Evolutionary conservation across 2,329 filamentous ascomycete genomes (phyloP), one percentile per base, ranked within the genome.

Genomic region (Emmonsia crescens): DNA sequence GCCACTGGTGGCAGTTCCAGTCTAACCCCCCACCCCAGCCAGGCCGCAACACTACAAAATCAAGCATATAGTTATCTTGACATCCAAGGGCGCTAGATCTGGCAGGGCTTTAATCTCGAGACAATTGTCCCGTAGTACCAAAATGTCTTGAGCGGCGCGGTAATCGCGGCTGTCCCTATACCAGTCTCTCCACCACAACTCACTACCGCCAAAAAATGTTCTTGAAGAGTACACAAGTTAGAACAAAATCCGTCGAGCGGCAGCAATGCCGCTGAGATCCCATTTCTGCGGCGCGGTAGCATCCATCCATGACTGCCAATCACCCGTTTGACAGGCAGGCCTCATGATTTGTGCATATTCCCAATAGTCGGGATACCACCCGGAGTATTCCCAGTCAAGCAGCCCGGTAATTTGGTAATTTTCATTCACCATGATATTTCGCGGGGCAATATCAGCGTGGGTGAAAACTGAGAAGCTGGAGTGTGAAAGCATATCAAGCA

Each of bases 301-400:
- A 27, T 69, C 64, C 66, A 72, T 71, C 65, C 65, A 70, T 21
- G 60, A 48, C 51, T 65, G 64, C 66, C 65, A 71, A 40, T 70
- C 64, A 0, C 65, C 66, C 14, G 5, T 59, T 60, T 58, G 61
- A 58, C 66, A 66, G 14, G 66, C 64, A 36, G 66, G 67, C 38
- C 64, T 64, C 61, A 69, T 57, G 38, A 70, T 70, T 61, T 71
- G 70, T 40, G 71, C 70, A 66, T 75, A 65, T n/a, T n/a, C n/a
- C n/a, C n/a, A n/a, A n/a, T n/a, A n/a, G n/a, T n/a, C n/a, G n/a
- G n/a, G n/a, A n/a, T 74, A 76, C 75, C 72, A 77, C 10, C 74
- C 73, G 21, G 73, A 68, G 73, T 68, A 62, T 73, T 70, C 1
- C 62, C n/a, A n/a, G n/a, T n/a, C n/a, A n/a, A n/a, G n/a, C n/a